Conservation (phyloP, 441 rosid genomes). For the Gossypium trilobum region DNA sequence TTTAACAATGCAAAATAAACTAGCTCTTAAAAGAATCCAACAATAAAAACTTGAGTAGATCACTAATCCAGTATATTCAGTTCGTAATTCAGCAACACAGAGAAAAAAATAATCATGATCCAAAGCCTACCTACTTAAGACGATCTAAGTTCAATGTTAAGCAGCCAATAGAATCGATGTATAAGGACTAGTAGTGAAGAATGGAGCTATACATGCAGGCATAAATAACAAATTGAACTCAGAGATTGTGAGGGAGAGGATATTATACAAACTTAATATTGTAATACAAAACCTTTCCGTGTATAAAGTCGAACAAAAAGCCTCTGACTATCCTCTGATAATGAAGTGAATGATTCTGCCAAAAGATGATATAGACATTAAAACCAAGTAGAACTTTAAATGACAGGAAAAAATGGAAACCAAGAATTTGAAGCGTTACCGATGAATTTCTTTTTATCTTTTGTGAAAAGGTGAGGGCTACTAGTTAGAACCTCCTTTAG, state of each 20-base stretch:
- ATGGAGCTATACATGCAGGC: constrained; percentile 4
- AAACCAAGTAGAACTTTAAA: constrained; percentile 5
- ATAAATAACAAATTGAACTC: constrained; percentile 4
- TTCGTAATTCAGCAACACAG: neutral
- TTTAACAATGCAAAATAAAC: neutral
- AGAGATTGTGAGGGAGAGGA: neutral
- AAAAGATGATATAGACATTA: constrained; percentile 20
- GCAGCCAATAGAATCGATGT: neutral
- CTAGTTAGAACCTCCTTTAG: constrained; percentile 55
- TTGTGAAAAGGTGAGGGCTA: constrained; percentile 50
- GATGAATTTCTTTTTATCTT: constrained; percentile 46
- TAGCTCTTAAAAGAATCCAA: neutral
- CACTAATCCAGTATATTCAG: neutral
- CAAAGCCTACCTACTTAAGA: neutral
- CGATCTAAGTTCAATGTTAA: neutral
- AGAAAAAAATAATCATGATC: neutral
- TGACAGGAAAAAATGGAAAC: constrained; percentile 6
- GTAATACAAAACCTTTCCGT: constrained; percentile 56
- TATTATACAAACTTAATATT: constrained; percentile 2
- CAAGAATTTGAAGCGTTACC: constrained; percentile 36
- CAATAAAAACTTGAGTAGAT: neutral
- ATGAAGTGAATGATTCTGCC: constrained; percentile 59
- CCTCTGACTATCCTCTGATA: constrained; percentile 67
- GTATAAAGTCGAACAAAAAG: constrained; percentile 77
- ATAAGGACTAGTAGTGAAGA: neutral